Evolutionary conservation across 306 rosid species (phyloP).

Genomic region (Pueraria montana): DNA sequence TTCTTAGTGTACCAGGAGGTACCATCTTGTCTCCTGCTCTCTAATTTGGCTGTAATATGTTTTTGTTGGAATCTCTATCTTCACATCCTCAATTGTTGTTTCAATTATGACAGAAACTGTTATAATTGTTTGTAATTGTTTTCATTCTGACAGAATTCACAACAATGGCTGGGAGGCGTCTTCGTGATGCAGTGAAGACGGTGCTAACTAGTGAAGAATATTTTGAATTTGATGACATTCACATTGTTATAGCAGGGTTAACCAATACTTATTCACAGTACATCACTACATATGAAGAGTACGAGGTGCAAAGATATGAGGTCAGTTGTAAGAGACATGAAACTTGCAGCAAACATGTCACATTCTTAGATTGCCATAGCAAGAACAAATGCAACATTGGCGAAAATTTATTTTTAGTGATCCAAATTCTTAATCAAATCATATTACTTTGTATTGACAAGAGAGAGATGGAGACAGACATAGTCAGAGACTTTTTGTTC

Average conservation of each 20-base stretch:
- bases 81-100: not conserved
- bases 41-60: constrained; percentile 1
- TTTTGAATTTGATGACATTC: constrained; percentile 55
- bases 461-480: not conserved
- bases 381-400: not conserved
- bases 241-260: constrained; percentile 85
- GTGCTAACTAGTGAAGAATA: constrained; percentile 60
- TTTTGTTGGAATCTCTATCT: constrained; percentile 30
- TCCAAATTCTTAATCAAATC: constrained; percentile 11
- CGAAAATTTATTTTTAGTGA: not conserved
- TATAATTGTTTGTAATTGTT: constrained; percentile 4
- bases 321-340: constrained; percentile 60
- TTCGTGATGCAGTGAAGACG: constrained; percentile 84
- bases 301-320: constrained; percentile 91
- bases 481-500: too few relatives aligned
- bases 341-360: constrained; percentile 17
- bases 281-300: constrained; percentile 88
- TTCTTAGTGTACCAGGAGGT: constrained; percentile 96
- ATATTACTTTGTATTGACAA: constrained; percentile 6
- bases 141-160: constrained; percentile 73
- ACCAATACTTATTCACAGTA: constrained; percentile 93
- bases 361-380: not conserved
- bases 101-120: constrained; percentile 27
- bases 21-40: constrained; percentile 34
- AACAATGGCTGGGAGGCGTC: constrained; percentile 97